A percentile compares a stretch with the other conserved stretches of the same genome.
These are phyloP conservation scores for Candida khao-thaluensis DNA, from an alignment of 805 yeast genomes.

Conservation along the genomic window DNA sequence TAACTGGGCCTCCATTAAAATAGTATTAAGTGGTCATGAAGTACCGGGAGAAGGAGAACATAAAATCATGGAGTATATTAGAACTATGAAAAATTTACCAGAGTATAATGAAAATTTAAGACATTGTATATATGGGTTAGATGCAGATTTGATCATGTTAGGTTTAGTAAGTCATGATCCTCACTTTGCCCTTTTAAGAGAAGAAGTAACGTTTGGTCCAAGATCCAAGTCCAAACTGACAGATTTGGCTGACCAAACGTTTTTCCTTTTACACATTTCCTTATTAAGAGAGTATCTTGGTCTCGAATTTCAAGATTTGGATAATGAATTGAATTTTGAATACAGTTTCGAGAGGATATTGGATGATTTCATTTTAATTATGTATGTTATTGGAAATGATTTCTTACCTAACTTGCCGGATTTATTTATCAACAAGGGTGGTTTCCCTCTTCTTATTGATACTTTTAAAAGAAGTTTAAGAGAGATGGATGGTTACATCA, in stretches of 20 bases:
- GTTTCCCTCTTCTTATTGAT: constrained; percentile 86
- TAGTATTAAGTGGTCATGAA: constrained; percentile 87
- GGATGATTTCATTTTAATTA: constrained; percentile 88
- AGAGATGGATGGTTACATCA: constrained; percentile 77
- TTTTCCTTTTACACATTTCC: constrained; percentile 79
- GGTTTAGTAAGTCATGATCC: constrained; percentile 92
- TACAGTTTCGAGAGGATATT: constrained; percentile 85
- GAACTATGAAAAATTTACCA: constrained; percentile 71
- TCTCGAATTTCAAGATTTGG: constrained; percentile 75
- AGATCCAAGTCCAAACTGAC: constrained; percentile 34
- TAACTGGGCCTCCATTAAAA: constrained; percentile 75
- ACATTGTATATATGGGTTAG: constrained; percentile 94
- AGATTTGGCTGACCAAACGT: constrained; percentile 72
- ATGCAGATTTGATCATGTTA: constrained; percentile 93
- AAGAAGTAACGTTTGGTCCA: constrained; percentile 88
- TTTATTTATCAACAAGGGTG: constrained; percentile 90
- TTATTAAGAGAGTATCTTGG: constrained; percentile 88
- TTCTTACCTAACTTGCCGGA: constrained; percentile 96
- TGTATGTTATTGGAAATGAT: constrained; percentile 97
- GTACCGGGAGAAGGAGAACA: constrained; percentile 99
- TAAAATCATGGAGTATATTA: constrained; percentile 90
- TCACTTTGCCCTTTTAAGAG: constrained; percentile 91
- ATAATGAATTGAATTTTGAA: constrained; percentile 59
- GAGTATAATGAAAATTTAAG: constrained; percentile 76
- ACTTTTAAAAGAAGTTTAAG: constrained; percentile 81